These are phyloP conservation scores for Flammula alnicola DNA, from an alignment of 1,284 basidiomycete genomes.

Conservation along the genomic window DNA sequence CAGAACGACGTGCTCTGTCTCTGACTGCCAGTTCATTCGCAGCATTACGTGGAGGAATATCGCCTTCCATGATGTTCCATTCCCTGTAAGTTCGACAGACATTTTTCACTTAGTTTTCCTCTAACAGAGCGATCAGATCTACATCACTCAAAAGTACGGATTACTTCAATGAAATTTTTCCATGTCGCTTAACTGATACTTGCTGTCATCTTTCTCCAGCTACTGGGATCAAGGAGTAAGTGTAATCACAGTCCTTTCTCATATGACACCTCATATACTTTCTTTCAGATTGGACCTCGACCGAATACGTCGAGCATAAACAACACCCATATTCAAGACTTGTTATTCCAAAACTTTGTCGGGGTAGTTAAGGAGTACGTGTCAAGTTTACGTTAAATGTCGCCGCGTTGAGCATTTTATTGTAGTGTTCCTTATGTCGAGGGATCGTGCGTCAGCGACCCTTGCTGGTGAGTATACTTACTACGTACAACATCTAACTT, in stretches of 20 bases:
- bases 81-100: slow-evolving; percentile 63
- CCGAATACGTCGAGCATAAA: slow-evolving; percentile 49
- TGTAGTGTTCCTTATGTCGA: slow-evolving; percentile 54
- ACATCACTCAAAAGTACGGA: slow-evolving; percentile 65
- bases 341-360: slow-evolving; percentile 57
- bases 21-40: neutral
- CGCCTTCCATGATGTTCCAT: slow-evolving; percentile 52
- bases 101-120: too few relatives aligned
- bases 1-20: too few relatives aligned
- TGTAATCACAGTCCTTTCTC: neutral
- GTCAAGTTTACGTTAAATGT: neutral
- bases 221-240: slow-evolving; percentile 64
- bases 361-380: slow-evolving; percentile 59
- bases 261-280: neutral
- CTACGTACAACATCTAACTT: neutral
- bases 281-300: slow-evolving; percentile 43
- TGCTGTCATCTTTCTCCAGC: slow-evolving; percentile 33
- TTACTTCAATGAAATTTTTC: neutral
- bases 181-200: neutral
- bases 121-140: too few relatives aligned
- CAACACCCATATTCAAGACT: slow-evolving; percentile 60
- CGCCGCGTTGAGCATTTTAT: neutral
- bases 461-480: slow-evolving; percentile 48
- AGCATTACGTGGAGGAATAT: slow-evolving; percentile 68
- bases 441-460: slow-evolving; percentile 59